These are phyloP conservation scores for Lasiodiplodia theobromae DNA, from an alignment of 2,329 filamentous ascomycete genomes.

Conservation along the genomic window DNA sequence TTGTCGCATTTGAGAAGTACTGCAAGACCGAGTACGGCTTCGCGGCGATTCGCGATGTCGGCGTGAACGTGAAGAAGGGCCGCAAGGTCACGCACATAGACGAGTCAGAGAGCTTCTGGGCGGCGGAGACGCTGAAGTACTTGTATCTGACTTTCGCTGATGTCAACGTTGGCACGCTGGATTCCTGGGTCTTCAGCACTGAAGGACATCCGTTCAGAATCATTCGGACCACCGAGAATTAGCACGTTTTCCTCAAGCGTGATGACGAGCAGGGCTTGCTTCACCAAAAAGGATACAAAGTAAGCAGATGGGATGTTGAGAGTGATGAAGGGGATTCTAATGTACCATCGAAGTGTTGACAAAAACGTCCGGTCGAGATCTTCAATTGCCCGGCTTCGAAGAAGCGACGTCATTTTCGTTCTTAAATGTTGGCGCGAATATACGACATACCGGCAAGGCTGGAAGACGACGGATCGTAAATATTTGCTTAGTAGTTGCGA, in stretches of 20 bases:
- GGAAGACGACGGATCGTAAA: background rate
- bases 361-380: background rate
- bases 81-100: slow-evolving; percentile 43
- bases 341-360: background rate
- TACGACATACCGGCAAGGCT: background rate
- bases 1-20: slow-evolving; percentile 44
- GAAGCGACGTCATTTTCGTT: background rate
- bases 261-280: background rate
- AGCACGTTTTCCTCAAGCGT: background rate
- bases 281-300: no score
- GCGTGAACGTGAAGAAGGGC: slow-evolving; percentile 32
- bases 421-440: background rate
- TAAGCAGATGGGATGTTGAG: no score
- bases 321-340: background rate
- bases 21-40: slow-evolving; percentile 50
- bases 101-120: slow-evolving; percentile 49
- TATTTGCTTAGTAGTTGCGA: background rate
- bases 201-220: slow-evolving; percentile 51
- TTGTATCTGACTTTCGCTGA: slow-evolving; percentile 49
- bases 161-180: slow-evolving; percentile 45
- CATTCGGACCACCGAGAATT: slow-evolving; percentile 36
- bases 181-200: slow-evolving; percentile 54
- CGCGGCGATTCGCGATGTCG: slow-evolving; percentile 47
- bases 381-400: background rate
- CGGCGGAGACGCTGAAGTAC: slow-evolving; percentile 52